Conservation (phyloP, 352 stramenopile genomes). For the Elongisporangium anandrum region DNA sequence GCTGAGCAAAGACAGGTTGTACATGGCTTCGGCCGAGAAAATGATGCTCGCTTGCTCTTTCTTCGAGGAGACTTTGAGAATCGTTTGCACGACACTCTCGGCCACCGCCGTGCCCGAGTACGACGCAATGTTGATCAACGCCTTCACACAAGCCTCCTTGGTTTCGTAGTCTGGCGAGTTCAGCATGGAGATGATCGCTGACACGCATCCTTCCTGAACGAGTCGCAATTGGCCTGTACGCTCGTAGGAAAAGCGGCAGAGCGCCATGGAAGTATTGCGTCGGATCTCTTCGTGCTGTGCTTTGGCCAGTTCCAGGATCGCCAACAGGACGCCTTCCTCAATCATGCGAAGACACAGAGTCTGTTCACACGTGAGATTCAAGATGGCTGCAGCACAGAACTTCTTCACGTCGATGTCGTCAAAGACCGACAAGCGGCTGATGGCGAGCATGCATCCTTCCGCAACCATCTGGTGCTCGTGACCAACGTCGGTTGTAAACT, state of each 20-base stretch:
- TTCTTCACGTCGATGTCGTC: constrained; percentile 81
- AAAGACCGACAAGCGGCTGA: constrained; percentile 71
- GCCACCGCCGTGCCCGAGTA: constrained; percentile 51
- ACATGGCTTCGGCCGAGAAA: constrained; percentile 72
- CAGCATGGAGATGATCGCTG: constrained; percentile 81
- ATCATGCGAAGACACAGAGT: constrained; percentile 49
- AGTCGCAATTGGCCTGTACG: constrained; percentile 59
- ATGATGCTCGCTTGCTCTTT: constrained; percentile 49
- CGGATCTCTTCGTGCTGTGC: constrained; percentile 75
- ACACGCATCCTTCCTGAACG: constrained; percentile 79
- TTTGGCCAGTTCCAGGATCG: constrained; percentile 73
- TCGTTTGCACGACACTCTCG: constrained; percentile 73
- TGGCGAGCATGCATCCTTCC: constrained; percentile 68
- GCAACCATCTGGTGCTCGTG: constrained; percentile 74
- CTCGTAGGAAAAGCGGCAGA: constrained; percentile 83
- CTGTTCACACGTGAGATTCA: constrained; percentile 68
- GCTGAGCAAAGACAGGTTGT: constrained; percentile 69
- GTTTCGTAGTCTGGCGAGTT: constrained; percentile 76
- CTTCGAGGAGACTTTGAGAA: constrained; percentile 70
- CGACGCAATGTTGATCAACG: constrained; percentile 82
- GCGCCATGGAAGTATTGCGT: constrained; percentile 76
- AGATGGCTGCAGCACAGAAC: constrained; percentile 74
- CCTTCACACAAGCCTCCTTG: constrained; percentile 81
- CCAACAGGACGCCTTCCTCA: constrained; percentile 68
- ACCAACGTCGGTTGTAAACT: constrained; percentile 60